These are phyloP conservation scores for Penicillium freii DNA, from an alignment of 2,329 filamentous ascomycete species.

Conservation along the genomic window DNA sequence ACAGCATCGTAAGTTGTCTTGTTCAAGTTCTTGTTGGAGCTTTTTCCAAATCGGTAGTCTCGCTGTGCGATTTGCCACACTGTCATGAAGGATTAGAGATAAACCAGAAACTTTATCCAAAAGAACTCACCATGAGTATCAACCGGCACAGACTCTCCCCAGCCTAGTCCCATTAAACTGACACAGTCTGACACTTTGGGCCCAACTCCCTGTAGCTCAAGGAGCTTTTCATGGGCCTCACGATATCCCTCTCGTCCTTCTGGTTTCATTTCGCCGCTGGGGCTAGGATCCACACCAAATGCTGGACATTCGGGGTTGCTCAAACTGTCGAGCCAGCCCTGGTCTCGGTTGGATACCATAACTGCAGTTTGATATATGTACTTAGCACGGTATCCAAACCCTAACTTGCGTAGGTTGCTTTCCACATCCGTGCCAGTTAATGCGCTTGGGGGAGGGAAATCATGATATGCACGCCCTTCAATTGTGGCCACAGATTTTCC, in stretches of 20 bases:
- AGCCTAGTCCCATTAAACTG: slow-evolving; percentile 91
- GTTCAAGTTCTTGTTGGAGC: slow-evolving; percentile 79
- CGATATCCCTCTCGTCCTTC: slow-evolving; percentile 66
- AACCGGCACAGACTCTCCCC: slow-evolving; percentile 91
- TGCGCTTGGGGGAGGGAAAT: slow-evolving; percentile 75
- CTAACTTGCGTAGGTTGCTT: slow-evolving; percentile 71
- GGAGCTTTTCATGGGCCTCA: slow-evolving; percentile 73
- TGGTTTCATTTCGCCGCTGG: slow-evolving; percentile 50
- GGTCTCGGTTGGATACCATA: slow-evolving; percentile 65
- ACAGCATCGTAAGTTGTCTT: slow-evolving; percentile 87
- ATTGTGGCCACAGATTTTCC: slow-evolving; percentile 72
- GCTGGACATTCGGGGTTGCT: slow-evolving; percentile 72
- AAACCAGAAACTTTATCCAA: background rate
- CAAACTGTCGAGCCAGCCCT: slow-evolving; percentile 73
- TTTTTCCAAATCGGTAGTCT: slow-evolving; percentile 88
- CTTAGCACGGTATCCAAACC: slow-evolving; percentile 91
- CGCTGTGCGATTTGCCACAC: slow-evolving; percentile 98
- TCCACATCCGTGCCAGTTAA: slow-evolving; percentile 77
- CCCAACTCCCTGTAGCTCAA: slow-evolving; percentile 81
- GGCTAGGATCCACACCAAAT: slow-evolving; percentile 48
- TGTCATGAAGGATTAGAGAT: slow-evolving; percentile 23
- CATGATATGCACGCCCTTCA: slow-evolving; percentile 71
- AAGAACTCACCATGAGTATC: slow-evolving; percentile 71
- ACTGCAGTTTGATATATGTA: slow-evolving; percentile 85
- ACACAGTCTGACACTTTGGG: slow-evolving; percentile 98